Evolutionary conservation across 192 early-diverging fungal genomes (phyloP), one percentile per base, ranked within the genome.

Genomic region (Coemansia sp.): DNA sequence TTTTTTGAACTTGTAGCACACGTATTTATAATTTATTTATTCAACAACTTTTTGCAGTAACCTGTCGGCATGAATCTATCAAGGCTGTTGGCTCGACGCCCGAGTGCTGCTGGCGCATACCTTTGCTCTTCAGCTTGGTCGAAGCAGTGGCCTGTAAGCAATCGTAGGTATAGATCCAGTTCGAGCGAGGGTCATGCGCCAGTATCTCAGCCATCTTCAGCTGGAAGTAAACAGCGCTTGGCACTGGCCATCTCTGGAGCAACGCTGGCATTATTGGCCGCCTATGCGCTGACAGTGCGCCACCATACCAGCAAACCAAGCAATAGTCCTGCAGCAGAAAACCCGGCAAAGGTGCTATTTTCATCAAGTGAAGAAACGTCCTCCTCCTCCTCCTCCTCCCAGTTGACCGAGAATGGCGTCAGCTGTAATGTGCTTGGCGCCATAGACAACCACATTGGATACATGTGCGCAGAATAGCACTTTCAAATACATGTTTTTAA

Each of bases 371-470:
- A n/a, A n/a, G n/a, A n/a, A n/a, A n/a, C n/a, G n/a, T n/a, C n/a
- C n/a, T n/a, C n/a, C n/a, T n/a, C n/a, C n/a, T n/a, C n/a, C n/a
- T n/a, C n/a, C n/a, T n/a, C n/a, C n/a, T 35, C 7, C 4, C 4
- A 35, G 32, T 25, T 54, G 51, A 31, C 51, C 6, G 51, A 54
- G 17, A 24, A 54, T 32, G 51, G 51, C 15, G 15, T 2, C 29
- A 17, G 27, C 1, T 54, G 51, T 2, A 2, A 54, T 8, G 27
- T 76, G 63, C 71, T 81, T 59, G 65, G 73, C 10, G 73, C 71
- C 24, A 67, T 81, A 45, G 78, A 81, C n/a, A 66, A 74, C 2
- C 73, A 81, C 36, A 64, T 69, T 10, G 78, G 78, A 15, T 72
- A 68, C 62, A 38, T 64, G 69, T 81, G 78, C 36, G 74, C 74